Evolutionary conservation across 78 protist species (phyloP), one percentile per base, ranked within the genome.

Genomic region (Dictyostelium firmibasis): DNA sequence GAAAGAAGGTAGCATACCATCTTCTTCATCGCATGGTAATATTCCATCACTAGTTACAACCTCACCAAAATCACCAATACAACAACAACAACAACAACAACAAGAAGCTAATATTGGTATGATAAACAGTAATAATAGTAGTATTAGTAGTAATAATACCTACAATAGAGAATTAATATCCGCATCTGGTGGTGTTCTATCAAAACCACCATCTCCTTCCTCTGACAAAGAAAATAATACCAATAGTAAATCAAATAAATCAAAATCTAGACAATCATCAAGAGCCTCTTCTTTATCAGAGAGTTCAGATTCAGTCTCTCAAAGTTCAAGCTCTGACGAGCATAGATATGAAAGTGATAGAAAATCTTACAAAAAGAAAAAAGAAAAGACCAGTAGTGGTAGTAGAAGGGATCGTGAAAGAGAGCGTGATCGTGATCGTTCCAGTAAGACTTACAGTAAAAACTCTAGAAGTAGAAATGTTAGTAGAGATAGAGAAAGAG

Each of bases 171-270:
- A 84, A 35, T 36, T 72, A 67, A 67, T 67, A 23, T 29, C 72
- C 27, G 70, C 77, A 36, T 67, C 79, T 14, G 89, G 89, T 67
- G 27, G 27, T 41, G 76, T 53, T 8, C 35, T 82, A 0, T 35
- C 76, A 18, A 89, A 89, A 69, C 87, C 94, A 16, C 81, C 94
- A 41, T 89, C 94, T 10, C 94, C 94, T 23, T 50, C 87, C 2
- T 89, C 87, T 20, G 94, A 89, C 25, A 89, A 69, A 38, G 94
- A 89, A 2, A 72, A 72, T 33, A 33, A 31, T 6, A 9, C 35
- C 53, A 2, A 14, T 3, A 33, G 67, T 33, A 57, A 33, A 81
- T 25, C 75, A 67, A 67, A 67, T 25, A 29, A 89, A n/a, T 29
- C 74, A 0, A 72, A 72, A 44, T 81, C 94, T 0, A 81, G 87